phyloP scores from a whole-genome alignment of 352 stramenopile species.

The Thalassiosira livingstoniorum region DNA sequence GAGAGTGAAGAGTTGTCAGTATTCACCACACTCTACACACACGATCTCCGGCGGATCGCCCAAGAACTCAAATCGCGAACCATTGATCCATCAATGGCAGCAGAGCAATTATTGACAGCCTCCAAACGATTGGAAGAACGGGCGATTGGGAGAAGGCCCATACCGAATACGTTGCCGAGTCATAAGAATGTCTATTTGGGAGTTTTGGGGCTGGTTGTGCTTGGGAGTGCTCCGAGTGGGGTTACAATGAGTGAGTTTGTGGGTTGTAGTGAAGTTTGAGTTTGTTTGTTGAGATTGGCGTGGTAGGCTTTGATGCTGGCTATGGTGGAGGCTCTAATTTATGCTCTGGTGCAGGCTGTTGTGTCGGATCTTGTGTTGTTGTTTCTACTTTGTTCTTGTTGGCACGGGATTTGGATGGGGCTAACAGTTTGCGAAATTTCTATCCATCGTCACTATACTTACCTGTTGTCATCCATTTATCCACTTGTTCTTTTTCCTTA shows the following conservation, averaged over 20 bases:
- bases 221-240: conserved; percentile 71
- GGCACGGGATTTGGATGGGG: no score
- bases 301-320: no score
- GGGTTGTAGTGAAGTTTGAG: no score
- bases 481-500: no score
- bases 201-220: conserved; percentile 67
- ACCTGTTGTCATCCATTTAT: no score
- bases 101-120: conserved; percentile 56
- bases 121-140: conserved; percentile 53
- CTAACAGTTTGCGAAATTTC: no score
- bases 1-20: conserved; percentile 31
- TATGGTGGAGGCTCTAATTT: no score
- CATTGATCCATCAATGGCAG: conserved; percentile 53
- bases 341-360: no score
- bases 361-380: no score
- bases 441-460: no score
- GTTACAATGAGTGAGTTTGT: conserved; percentile 71
- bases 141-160: conserved; percentile 71
- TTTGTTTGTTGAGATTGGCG: no score
- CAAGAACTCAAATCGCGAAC: conserved; percentile 55
- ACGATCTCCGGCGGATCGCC: conserved; percentile 72
- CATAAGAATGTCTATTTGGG: conserved; percentile 77
- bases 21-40: conserved; percentile 79
- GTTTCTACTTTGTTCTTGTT: no score
- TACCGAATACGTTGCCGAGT: conserved; percentile 75